Conservation (phyloP, 2,329 filamentous ascomycete genomes). For the Piedraia hortae region DNA sequence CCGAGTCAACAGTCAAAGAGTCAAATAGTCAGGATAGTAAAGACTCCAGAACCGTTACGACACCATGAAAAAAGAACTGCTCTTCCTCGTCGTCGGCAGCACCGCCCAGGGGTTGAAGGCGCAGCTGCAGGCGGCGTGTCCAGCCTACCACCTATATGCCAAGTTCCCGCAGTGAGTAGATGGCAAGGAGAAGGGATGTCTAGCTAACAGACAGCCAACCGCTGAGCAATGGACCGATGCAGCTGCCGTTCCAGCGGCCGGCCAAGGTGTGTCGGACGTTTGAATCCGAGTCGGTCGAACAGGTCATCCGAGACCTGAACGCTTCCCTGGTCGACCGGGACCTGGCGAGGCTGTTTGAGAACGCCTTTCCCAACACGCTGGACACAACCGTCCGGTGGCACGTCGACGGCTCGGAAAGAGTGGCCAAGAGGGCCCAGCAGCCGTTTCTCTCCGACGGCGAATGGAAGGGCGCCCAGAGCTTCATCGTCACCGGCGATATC, state of each 20-base stretch:
- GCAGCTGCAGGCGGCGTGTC: slow-evolving; percentile 13
- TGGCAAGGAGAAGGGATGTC: neutral
- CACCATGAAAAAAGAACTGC: too few species aligned
- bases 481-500: slow-evolving; percentile 82
- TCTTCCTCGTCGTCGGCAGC: too few species aligned
- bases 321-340: slow-evolving; percentile 59
- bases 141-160: slow-evolving; percentile 15
- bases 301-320: slow-evolving; percentile 62
- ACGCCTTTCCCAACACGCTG: slow-evolving; percentile 74
- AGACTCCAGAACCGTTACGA: too few species aligned
- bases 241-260: slow-evolving; percentile 67
- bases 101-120: too few species aligned
- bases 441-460: slow-evolving; percentile 22
- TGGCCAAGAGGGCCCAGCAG: slow-evolving; percentile 14
- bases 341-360: slow-evolving; percentile 77
- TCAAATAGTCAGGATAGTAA: too few species aligned
- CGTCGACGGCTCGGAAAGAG: slow-evolving; percentile 29
- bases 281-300: slow-evolving; percentile 58
- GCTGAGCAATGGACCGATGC: slow-evolving; percentile 49
- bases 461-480: slow-evolving; percentile 71
- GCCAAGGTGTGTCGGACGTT: slow-evolving; percentile 65
- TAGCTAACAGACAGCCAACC: slow-evolving; percentile 30
- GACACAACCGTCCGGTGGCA: slow-evolving; percentile 83
- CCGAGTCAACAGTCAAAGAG: too few species aligned
- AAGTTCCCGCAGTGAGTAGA: slow-evolving; percentile 12